These are phyloP conservation scores for Boletus vinaceobasis DNA, from an alignment of 768 basidiomycete genomes.

Conservation along the genomic window DNA sequence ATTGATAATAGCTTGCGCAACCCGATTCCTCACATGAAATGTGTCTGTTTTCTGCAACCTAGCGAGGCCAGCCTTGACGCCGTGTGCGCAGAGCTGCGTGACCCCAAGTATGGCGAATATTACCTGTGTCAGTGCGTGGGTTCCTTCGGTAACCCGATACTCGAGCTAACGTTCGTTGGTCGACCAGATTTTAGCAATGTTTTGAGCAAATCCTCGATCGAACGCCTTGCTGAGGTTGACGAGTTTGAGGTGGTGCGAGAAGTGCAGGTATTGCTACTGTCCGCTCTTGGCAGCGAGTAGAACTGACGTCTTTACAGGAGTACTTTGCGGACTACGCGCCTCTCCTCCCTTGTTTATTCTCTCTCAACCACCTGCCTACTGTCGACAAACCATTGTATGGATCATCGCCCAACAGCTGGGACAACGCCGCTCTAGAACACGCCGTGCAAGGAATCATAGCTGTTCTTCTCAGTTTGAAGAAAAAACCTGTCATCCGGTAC, in stretches of 20 bases:
- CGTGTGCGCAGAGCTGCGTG: slow-evolving; percentile 76
- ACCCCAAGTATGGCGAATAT: slow-evolving; percentile 96
- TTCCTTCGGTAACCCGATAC: slow-evolving; percentile 30
- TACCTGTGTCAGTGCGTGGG: slow-evolving; percentile 96
- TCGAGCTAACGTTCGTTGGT: slow-evolving; percentile 14
- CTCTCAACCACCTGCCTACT: slow-evolving; percentile 74
- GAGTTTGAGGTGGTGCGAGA: slow-evolving; percentile 96
- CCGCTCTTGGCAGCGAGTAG: background rate
- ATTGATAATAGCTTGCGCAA: slow-evolving; percentile 93
- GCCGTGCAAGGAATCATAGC: slow-evolving; percentile 79
- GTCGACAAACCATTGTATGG: slow-evolving; percentile 66
- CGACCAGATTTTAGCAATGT: slow-evolving; percentile 90
- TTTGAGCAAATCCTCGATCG: slow-evolving; percentile 84
- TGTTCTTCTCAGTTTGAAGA: slow-evolving; percentile 90
- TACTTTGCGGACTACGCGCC: slow-evolving; percentile 97
- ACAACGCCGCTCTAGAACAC: slow-evolving; percentile 68
- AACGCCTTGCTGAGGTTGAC: slow-evolving; percentile 89
- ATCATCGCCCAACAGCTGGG: slow-evolving; percentile 69
- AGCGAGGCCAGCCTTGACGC: slow-evolving; percentile 80
- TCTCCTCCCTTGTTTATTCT: slow-evolving; percentile 81
- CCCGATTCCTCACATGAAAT: slow-evolving; percentile 94
- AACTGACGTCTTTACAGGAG: slow-evolving; percentile 54
- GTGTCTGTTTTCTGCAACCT: slow-evolving; percentile 88
- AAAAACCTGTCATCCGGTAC: slow-evolving; percentile 91
- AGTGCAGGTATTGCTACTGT: slow-evolving; percentile 69